These are phyloP conservation scores for Mycena sp. DNA, from an alignment of 1,284 basidiomycete genomes.

Conservation along the genomic window DNA sequence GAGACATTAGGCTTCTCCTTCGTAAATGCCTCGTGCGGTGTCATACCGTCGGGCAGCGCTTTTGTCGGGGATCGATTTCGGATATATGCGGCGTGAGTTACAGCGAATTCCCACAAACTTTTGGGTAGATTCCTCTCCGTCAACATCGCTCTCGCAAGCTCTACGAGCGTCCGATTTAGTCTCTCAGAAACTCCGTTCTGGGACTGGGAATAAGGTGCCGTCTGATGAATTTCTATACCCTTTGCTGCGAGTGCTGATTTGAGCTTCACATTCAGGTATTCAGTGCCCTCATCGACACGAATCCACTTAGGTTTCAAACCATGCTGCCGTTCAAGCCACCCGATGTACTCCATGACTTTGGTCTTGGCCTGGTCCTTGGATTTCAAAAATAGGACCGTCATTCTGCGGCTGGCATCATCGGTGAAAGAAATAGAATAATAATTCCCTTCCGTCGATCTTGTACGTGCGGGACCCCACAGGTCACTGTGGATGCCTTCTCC, in stretches of 20 bases:
- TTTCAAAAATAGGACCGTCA: no score
- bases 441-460: no score
- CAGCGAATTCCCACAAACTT: conserved; percentile 12
- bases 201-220: conserved; percentile 46
- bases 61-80: conserved; percentile 13
- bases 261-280: conserved; percentile 33
- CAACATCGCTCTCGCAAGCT: conserved; percentile 12
- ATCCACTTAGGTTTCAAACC: conserved; percentile 21
- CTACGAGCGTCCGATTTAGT: conserved; percentile 15
- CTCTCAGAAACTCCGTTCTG: conserved; percentile 34
- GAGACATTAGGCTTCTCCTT: no score
- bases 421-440: no score
- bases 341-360: no score
- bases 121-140: neutral
- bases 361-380: no score
- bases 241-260: conserved; percentile 24
- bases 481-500: no score
- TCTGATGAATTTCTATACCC: no score
- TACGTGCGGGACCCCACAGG: no score
- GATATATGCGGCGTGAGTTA: conserved; percentile 13
- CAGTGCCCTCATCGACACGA: conserved; percentile 35
- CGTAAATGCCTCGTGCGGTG: conserved; percentile 23
- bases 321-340: conserved; percentile 10
- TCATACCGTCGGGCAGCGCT: conserved; percentile 3
- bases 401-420: no score